phyloP scores from a whole-genome alignment of 2,329 filamentous ascomycete species.

The Botrytis fragariae region DNA sequence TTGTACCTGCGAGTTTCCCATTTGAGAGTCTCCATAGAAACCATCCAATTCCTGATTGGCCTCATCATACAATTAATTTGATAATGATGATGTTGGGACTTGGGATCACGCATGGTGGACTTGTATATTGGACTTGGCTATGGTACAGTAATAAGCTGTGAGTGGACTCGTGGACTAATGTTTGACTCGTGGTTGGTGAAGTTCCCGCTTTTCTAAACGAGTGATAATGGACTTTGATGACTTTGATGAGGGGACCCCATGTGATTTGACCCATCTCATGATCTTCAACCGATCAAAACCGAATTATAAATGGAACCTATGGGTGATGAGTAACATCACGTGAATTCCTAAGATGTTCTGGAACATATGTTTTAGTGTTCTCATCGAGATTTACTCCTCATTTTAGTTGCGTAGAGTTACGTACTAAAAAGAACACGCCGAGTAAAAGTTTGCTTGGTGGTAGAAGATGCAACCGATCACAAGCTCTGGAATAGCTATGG shows the following conservation, averaged over 20 bases:
- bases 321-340: slow-evolving; percentile 8
- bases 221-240: neutral
- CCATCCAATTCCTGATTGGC: slow-evolving; percentile 8
- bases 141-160: neutral
- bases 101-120: neutral
- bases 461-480: slow-evolving; percentile 17
- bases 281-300: slow-evolving; percentile 19
- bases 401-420: slow-evolving; percentile 4
- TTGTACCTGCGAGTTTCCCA: neutral
- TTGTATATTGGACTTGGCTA: neutral
- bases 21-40: neutral
- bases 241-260: neutral
- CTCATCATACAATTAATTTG: neutral
- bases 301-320: neutral
- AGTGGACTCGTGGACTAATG: slow-evolving; percentile 2
- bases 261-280: slow-evolving; percentile 12
- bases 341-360: slow-evolving; percentile 10
- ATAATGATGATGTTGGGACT: slow-evolving; percentile 1
- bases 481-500: slow-evolving; percentile 10
- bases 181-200: slow-evolving; percentile 9
- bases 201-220: slow-evolving; percentile 16
- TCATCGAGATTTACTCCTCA: slow-evolving; percentile 19
- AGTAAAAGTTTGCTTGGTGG: slow-evolving; percentile 6
- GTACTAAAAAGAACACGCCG: slow-evolving; percentile 5
- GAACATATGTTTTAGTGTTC: slow-evolving; percentile 8